These are phyloP conservation scores for Extremus antarcticus DNA, from an alignment of 495 filamentous ascomycete genomes.

Conservation along the genomic window DNA sequence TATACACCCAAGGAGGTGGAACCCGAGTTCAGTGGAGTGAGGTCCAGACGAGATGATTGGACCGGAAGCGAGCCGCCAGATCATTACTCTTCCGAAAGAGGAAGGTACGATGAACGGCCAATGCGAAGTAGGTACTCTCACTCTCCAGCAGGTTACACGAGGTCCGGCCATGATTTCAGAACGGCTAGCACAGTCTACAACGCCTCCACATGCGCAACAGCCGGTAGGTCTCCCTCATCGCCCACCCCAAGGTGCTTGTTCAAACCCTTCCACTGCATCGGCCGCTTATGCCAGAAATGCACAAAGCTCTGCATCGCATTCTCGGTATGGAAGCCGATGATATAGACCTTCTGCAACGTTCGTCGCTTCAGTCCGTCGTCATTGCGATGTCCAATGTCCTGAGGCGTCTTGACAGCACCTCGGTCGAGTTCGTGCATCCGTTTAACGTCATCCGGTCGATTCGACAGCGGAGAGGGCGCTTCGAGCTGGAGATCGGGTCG, in stretches of 20 bases:
- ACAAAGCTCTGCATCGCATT: slow-evolving; percentile 25
- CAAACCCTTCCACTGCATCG: slow-evolving; percentile 5
- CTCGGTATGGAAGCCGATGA: slow-evolving; percentile 26
- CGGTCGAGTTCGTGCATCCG: too few relatives aligned
- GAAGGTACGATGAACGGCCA: too few relatives aligned
- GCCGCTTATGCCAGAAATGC: slow-evolving; percentile 23
- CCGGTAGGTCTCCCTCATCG: slow-evolving; percentile 3
- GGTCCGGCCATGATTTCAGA: too few relatives aligned
- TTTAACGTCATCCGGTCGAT: too few relatives aligned
- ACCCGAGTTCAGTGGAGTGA: too few relatives aligned
- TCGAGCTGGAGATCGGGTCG: not conserved
- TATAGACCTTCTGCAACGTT: slow-evolving; percentile 14
- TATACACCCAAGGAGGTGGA: too few relatives aligned
- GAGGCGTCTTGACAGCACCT: not conserved
- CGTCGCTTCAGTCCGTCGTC: not conserved
- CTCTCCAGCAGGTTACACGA: too few relatives aligned
- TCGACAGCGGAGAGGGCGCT: slow-evolving; percentile 3
- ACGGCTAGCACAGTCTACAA: too few relatives aligned
- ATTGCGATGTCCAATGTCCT: not conserved
- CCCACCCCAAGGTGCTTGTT: not conserved
- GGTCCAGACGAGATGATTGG: too few relatives aligned
- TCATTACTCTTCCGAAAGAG: too few relatives aligned
- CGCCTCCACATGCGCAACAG: slow-evolving; percentile 14
- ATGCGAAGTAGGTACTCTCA: too few relatives aligned
- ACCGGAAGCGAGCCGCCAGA: too few relatives aligned